phyloP scores from a whole-genome alignment of 371 early-diverging fungal genomes.

The Mortierella sp. region DNA sequence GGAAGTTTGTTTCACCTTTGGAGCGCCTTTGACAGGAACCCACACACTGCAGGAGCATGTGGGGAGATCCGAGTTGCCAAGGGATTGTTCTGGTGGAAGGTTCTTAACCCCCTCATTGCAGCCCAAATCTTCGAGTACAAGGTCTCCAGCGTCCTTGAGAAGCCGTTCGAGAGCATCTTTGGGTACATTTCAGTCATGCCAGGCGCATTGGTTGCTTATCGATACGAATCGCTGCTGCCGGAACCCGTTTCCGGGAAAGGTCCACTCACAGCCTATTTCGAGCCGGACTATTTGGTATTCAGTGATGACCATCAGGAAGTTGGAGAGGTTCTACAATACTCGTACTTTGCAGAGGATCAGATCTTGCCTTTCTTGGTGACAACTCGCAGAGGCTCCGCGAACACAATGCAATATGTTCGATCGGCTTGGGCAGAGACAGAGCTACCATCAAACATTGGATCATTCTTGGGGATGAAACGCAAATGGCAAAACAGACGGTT shows the following conservation, averaged over 20 bases:
- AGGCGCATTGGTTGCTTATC: constrained; percentile 91
- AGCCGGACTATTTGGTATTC: constrained; percentile 83
- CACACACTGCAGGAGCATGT: constrained; percentile 92
- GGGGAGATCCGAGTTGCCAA: constrained; percentile 94
- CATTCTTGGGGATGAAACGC: constrained; percentile 92
- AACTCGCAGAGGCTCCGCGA: constrained; percentile 18
- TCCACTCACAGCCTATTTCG: constrained; percentile 85
- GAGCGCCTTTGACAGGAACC: constrained; percentile 90
- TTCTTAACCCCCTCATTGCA: constrained; percentile 90
- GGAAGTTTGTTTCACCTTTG: constrained; percentile 89
- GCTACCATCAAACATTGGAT: constrained; percentile 62
- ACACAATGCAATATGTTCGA: constrained; percentile 50
- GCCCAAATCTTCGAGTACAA: constrained; percentile 95
- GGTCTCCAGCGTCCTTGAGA: constrained; percentile 93
- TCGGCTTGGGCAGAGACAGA: constrained; percentile 54
- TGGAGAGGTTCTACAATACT: constrained; percentile 65
- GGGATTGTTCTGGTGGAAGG: constrained; percentile 72
- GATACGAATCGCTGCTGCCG: constrained; percentile 80
- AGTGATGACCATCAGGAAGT: constrained; percentile 66
- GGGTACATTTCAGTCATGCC: constrained; percentile 93
- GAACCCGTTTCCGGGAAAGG: constrained; percentile 57
- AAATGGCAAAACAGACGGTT: constrained; percentile 96
- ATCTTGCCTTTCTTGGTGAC: constrained; percentile 46
- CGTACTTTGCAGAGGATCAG: constrained; percentile 75
- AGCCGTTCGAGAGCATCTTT: constrained; percentile 90